phyloP scores from a whole-genome alignment of 345 rosid genomes.

The Populus davidiana region DNA sequence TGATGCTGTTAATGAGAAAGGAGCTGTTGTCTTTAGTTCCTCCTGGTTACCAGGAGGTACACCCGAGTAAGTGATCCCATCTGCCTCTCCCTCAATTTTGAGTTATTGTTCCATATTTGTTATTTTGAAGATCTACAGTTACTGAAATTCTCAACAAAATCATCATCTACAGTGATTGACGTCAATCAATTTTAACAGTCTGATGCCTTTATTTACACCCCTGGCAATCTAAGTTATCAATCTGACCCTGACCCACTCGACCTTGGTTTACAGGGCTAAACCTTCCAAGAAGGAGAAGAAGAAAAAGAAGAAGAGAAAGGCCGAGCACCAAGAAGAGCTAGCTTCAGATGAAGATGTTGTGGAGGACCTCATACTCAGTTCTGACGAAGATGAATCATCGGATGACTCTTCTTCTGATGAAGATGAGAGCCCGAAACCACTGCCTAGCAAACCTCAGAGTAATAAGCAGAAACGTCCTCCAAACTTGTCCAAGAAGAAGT shows the following conservation, averaged over 20 bases:
- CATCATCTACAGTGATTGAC: too few species aligned
- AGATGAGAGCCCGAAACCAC: constrained; percentile 11
- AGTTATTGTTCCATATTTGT: background rate
- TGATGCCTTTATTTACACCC: background rate
- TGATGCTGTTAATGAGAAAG: constrained; percentile 38
- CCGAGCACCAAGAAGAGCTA: constrained; percentile 26
- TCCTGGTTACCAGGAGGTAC: constrained; percentile 78
- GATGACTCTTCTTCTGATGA: constrained; percentile 32
- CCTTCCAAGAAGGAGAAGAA: constrained; percentile 44
- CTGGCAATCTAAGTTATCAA: background rate
- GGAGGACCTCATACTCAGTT: constrained; percentile 82
- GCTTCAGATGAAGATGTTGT: constrained; percentile 75
- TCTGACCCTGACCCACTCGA: background rate
- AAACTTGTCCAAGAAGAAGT: constrained; percentile 14
- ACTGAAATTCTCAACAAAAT: background rate
- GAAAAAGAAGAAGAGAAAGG: constrained; percentile 42
- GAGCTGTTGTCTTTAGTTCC: constrained; percentile 64
- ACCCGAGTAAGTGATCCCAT: constrained; percentile 47
- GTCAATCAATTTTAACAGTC: background rate
- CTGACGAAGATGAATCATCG: constrained; percentile 68
- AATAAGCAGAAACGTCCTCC: constrained; percentile 31
- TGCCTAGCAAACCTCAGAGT: constrained; percentile 5
- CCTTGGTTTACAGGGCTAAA: constrained; percentile 37
- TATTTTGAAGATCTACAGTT: background rate
- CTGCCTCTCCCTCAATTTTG: background rate